Evolutionary conservation across 2,329 filamentous ascomycete genomes (phyloP).

Genomic region (Cladophialophora immunda): DNA sequence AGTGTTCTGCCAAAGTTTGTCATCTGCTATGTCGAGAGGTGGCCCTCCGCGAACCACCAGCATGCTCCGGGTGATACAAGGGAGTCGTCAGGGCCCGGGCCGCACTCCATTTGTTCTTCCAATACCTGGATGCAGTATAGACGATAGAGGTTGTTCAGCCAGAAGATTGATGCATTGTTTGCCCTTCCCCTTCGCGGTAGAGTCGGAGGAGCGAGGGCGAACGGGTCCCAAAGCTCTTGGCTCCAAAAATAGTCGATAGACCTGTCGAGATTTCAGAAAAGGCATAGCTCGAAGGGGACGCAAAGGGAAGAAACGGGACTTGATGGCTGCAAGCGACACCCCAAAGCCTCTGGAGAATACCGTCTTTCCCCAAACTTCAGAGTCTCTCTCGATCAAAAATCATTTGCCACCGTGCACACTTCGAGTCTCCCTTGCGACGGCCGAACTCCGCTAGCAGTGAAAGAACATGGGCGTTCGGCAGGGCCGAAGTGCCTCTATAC

Average conservation of each 20-base stretch:
- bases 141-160: background rate
- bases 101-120: background rate
- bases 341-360: background rate
- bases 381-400: background rate
- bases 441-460: slow-evolving; percentile 1
- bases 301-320: background rate
- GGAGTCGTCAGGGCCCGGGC: background rate
- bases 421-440: background rate
- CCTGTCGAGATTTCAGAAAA: background rate
- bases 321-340: background rate
- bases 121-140: background rate
- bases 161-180: background rate
- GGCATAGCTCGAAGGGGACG: background rate
- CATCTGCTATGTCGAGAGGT: background rate
- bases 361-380: background rate
- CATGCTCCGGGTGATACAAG: background rate
- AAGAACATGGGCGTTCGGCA: background rate
- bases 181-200: slow-evolving; percentile 2
- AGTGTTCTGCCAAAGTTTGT: background rate
- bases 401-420: background rate
- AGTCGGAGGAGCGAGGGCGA: slow-evolving; percentile 4
- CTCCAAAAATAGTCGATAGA: slow-evolving; percentile 13
- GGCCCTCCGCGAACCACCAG: background rate
- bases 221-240: slow-evolving; percentile 14
- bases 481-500: background rate